Conservation (phyloP, 805 yeast genomes). For the Kurtzmaniella fragi region DNA sequence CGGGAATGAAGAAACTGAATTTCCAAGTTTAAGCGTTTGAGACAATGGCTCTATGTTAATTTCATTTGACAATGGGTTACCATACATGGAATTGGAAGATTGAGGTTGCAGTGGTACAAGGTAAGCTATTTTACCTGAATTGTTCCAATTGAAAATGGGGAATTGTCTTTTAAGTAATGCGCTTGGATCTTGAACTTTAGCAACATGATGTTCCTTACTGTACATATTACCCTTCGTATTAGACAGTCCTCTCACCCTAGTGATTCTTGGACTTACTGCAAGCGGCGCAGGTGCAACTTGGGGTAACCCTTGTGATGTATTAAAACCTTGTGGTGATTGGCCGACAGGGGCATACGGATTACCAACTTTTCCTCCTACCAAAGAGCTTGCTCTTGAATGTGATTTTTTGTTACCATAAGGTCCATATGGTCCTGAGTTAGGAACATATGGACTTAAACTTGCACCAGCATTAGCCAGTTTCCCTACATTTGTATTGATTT, state of each 20-base stretch:
- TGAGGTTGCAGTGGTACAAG: constrained; percentile 20
- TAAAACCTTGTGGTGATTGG: constrained; percentile 1
- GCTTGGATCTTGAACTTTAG: constrained; percentile 44
- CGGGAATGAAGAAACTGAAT: constrained; percentile 43
- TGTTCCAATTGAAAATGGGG: constrained; percentile 68
- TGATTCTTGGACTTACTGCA: constrained; percentile 1
- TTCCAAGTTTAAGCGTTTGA: constrained; percentile 17
- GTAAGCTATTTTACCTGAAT: constrained; percentile 21
- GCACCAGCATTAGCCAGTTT: constrained; percentile 15
- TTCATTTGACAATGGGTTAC: constrained; percentile 18
- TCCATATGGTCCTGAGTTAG: constrained; percentile 41
- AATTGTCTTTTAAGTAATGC: constrained; percentile 58
- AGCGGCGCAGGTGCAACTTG: constrained; percentile 1
- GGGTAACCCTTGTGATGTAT: background rate
- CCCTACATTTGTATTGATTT: constrained; percentile 20
- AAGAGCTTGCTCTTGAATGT: constrained; percentile 37
- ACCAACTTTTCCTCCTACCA: constrained; percentile 33
- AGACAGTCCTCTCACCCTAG: constrained; percentile 22
- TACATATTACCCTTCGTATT: constrained; percentile 13
- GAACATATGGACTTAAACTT: constrained; percentile 36
- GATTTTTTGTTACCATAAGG: constrained; percentile 29
- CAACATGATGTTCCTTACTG: constrained; percentile 14
- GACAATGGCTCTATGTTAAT: constrained; percentile 12
- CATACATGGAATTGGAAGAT: constrained; percentile 31
- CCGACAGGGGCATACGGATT: constrained; percentile 39